Evolutionary conservation across 192 early-diverging fungal species (phyloP).

Genomic region (Dissophora globulifera): DNA sequence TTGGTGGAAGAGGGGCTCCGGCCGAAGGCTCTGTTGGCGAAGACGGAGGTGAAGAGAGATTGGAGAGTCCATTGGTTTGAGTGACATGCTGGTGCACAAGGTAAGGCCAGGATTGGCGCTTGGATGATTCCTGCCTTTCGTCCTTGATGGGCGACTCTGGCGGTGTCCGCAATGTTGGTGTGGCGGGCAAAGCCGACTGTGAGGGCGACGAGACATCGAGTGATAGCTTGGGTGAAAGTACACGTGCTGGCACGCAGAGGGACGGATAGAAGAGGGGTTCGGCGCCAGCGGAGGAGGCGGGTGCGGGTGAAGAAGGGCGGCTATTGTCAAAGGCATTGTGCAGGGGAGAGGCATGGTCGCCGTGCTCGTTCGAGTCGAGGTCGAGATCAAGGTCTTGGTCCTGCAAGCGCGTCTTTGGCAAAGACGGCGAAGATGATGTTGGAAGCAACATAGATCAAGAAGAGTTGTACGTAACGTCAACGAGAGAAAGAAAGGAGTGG

Average conservation of each 20-base stretch:
- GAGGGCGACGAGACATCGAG: constrained; percentile 6
- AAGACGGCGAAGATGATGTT: constrained; percentile 19
- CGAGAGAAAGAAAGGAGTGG: constrained; percentile 3
- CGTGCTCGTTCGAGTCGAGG: too few relatives aligned
- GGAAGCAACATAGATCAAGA: constrained; percentile 38
- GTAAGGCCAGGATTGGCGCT: neutral
- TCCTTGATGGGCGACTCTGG: constrained; percentile 45
- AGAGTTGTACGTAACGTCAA: neutral
- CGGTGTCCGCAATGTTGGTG: constrained; percentile 35
- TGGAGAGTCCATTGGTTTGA: neutral
- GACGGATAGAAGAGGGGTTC: neutral
- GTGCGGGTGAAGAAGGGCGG: constrained; percentile 39
- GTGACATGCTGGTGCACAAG: neutral
- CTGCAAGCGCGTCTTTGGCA: constrained; percentile 30
- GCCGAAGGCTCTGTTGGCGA: constrained; percentile 26
- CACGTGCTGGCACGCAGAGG: neutral
- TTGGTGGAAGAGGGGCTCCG: constrained; percentile 22
- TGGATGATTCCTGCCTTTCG: constrained; percentile 23
- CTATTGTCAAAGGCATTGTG: constrained; percentile 44
- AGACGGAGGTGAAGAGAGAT: constrained; percentile 35
- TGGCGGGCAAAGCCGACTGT: too few relatives aligned
- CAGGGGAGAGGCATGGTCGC: constrained; percentile 7
- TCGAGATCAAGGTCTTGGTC: too few relatives aligned
- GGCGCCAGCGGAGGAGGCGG: neutral
- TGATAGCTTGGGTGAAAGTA: constrained; percentile 28